Base-by-base conservation (phyloP, 352 stramenopile species). In the Pythium chondricola region DNA sequence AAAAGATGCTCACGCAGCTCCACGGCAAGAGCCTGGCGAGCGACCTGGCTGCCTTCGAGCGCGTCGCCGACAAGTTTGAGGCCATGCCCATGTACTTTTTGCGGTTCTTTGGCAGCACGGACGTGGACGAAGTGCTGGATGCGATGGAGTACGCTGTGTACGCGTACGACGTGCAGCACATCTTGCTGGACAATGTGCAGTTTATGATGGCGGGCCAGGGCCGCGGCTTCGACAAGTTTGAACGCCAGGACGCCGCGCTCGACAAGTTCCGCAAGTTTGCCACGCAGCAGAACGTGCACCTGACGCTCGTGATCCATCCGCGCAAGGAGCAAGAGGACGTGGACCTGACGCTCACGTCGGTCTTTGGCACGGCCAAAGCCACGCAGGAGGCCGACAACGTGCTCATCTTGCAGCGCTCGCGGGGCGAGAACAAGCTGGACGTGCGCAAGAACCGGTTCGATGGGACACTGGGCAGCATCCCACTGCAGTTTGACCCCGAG, bases 371-470 rank as follows among this genome's bases (percentile, higher is more conserved):
- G 18, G 97, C 96, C 30, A 99, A 99, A 65, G 96, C 96, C 9
- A 99, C 97, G 2, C 97, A 99, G 74, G 97, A 99, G 74, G 97
- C 96, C 9, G 97, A 99, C 66, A 98, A 98, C 41, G 96, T 99
- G 17, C 63, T 99, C n/a, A 99, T 99, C 45, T 62, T 99, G 33
- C 97, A 99, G 71, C 77, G 79, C 43, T 87, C 74, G 13, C 60
- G 66, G 17, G 85, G 78, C 8, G 53, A 88, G 17, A 98, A 97
- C 59, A 98, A 93, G 53, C 52, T 99, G 9, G 95, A 99, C 54
- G 83, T 99, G 39, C 88, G 88, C 43, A 98, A 98, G 71, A 98
- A 98, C 63, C 83, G 94, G 8, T 98, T 96, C 53, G 88, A 97
- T 52, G 94, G 94, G 31, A 74, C 83, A 24, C 60, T 97, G 11